A percentile compares a stretch with the other conserved stretches of the same genome.
These are phyloP conservation scores for Dalbergia oliveri DNA, from an alignment of 306 rosid species.

Conservation along the genomic window DNA sequence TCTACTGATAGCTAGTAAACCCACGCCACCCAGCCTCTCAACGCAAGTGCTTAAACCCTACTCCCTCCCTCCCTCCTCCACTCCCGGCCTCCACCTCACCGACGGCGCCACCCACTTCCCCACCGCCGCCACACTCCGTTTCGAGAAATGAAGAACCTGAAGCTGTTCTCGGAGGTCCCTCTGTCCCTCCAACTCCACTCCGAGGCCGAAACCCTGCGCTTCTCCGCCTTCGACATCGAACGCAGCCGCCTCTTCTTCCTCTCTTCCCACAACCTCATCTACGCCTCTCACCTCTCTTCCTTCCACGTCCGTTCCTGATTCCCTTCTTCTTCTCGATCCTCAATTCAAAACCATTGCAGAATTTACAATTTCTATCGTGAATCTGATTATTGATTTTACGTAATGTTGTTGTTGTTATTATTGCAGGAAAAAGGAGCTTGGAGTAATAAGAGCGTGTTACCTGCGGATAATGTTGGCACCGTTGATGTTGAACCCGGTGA, in stretches of 20 bases:
- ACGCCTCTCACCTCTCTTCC: slow-evolving; percentile 74
- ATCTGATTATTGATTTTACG: neutral
- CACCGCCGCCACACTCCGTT: neutral
- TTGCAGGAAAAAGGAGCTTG: slow-evolving; percentile 66
- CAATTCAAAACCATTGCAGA: neutral
- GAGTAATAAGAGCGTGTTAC: slow-evolving; percentile 53
- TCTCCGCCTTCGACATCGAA: slow-evolving; percentile 84
- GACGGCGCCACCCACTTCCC: neutral
- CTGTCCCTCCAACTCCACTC: slow-evolving; percentile 60
- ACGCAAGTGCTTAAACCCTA: neutral
- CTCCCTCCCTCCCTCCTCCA: neutral
- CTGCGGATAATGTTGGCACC: slow-evolving; percentile 52
- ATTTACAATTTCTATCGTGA: neutral
- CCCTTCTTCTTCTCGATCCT: neutral
- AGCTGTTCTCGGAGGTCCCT: slow-evolving; percentile 71
- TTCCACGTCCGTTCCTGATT: slow-evolving; percentile 60
- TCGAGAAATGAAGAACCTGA: slow-evolving; percentile 75
- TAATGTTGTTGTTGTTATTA: neutral
- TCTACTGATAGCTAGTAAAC: too few relatives aligned
- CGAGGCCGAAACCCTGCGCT: slow-evolving; percentile 58
- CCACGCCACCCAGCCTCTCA: too few relatives aligned
- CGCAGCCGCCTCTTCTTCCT: slow-evolving; percentile 90
- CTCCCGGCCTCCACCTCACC: neutral
- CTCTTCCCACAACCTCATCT: slow-evolving; percentile 73
- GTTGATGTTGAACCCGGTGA: slow-evolving; percentile 78